Evolutionary conservation across 129 eudicot genomes (phyloP), one percentile per base, ranked within the genome.

Genomic region (Chrysanthemum makinoi): DNA sequence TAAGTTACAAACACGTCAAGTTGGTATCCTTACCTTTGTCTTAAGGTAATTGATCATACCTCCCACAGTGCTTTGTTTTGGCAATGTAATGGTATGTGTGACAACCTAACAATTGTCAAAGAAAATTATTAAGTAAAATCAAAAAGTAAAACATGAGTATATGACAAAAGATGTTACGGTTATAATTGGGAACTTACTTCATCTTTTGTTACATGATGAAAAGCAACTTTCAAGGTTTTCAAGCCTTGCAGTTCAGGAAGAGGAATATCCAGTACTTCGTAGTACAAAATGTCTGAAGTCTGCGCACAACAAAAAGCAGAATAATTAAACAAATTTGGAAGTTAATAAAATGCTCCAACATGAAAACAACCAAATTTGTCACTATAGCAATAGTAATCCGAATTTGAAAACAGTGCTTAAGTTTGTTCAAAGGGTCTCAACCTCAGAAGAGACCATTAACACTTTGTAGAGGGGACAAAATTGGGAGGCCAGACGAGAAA

Each of bases 211-310:
- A 95, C 89, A 75, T 84, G 86, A 70, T 87, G 91, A 60, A 87
- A 90, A 66, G 91, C 95, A 75, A 90, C 91, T 79, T 90, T 90
- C n/a, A 90, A 83, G 50, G 95, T 83, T 75, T 87, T 90, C 62
- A 90, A 80, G 52, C 93, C 86, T 86, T 87, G 97, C 58, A 90
- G 75, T 76, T 90, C 95, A 28, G 97, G 95, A 61, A 90, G 80
- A 75, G 97, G 97, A 56, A 87, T 90, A 77, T 90, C 97, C 71
- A 90, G 73, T 61, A 87, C 91, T 81, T 90, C 95, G 71, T 87
- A 87, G 68, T 87, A 90, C 74, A 90, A 61, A 74, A 90, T 90
- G 66, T 90, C 97, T 15, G 97, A 87, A 49, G 77, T 80, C 97
- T 90, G 74, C 33, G 69, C 66, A 62, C 2, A 69, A 19, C 12